Conservation (phyloP, 352 stramenopile genomes). For the Lagenidium giganteum region DNA sequence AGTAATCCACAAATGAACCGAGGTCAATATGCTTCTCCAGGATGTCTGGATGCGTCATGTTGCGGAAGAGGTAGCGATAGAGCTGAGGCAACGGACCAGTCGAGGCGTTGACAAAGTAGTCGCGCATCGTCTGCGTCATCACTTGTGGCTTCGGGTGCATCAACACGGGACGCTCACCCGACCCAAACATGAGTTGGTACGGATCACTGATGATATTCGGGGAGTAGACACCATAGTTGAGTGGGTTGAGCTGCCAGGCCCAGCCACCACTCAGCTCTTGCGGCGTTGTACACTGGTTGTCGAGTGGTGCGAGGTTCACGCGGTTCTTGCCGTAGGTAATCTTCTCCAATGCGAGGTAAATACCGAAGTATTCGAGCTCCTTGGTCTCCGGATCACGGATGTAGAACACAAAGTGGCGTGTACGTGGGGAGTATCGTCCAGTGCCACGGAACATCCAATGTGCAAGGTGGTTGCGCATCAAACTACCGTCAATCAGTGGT, state of each 20-base stretch:
- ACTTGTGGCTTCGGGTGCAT: slow-evolving; percentile 8
- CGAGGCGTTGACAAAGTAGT: slow-evolving; percentile 17
- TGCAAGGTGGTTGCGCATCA: slow-evolving; percentile 65
- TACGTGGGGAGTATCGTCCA: slow-evolving; percentile 52
- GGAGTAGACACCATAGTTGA: slow-evolving; percentile 20
- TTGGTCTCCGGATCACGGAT: slow-evolving; percentile 26
- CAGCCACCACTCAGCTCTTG: slow-evolving; percentile 17
- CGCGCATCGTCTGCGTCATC: slow-evolving; percentile 19
- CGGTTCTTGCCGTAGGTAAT: slow-evolving; percentile 17
- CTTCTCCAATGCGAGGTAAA: slow-evolving; percentile 37
- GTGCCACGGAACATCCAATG: slow-evolving; percentile 64
- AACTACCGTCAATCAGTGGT: slow-evolving; percentile 36
- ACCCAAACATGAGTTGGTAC: slow-evolving; percentile 20
- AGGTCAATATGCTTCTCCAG: slow-evolving; percentile 20
- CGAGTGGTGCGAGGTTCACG: slow-evolving; percentile 8
- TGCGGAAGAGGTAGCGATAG: slow-evolving; percentile 18
- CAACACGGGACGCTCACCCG: slow-evolving; percentile 14
- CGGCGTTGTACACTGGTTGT: background rate
- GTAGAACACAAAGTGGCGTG: slow-evolving; percentile 50
- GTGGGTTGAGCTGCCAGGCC: slow-evolving; percentile 21
- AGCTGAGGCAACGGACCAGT: slow-evolving; percentile 18
- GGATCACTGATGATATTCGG: slow-evolving; percentile 20
- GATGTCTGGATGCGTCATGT: slow-evolving; percentile 13
- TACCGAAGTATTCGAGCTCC: slow-evolving; percentile 39
- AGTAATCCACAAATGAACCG: slow-evolving; percentile 23